phyloP scores from a whole-genome alignment of 176 grass and related monocot species.

The Canna indica region DNA sequence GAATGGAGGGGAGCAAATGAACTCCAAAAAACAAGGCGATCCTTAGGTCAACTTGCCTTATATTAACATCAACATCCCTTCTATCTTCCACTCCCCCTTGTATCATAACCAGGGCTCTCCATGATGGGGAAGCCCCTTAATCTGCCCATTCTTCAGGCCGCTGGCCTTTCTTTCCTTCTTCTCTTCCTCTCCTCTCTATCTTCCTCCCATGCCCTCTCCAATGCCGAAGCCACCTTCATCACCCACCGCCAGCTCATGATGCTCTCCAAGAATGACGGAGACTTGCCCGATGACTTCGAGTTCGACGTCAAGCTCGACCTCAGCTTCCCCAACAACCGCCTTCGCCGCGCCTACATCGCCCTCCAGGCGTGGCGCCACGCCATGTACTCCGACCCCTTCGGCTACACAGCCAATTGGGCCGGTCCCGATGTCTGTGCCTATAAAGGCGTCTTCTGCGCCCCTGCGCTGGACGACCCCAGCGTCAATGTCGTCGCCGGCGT shows the following conservation, averaged over 20 bases:
- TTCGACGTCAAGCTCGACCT: neutral
- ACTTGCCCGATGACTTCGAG: neutral
- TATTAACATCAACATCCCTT: too few species aligned
- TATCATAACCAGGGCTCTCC: neutral
- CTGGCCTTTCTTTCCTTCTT: neutral
- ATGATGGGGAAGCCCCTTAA: neutral
- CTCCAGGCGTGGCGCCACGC: neutral
- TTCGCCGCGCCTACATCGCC: neutral
- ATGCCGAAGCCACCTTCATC: neutral
- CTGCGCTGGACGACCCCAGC: neutral
- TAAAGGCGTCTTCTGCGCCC: neutral
- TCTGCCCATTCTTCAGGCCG: neutral
- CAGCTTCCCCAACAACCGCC: neutral
- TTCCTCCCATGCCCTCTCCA: neutral
- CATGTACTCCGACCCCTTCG: constrained; percentile 5
- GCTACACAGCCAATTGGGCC: neutral
- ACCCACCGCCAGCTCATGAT: neutral
- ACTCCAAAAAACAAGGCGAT: neutral
- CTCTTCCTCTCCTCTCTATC: neutral
- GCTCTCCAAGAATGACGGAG: neutral
- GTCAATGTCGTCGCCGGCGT: constrained; percentile 49
- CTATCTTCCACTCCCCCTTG: neutral
- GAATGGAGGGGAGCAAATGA: too few species aligned
- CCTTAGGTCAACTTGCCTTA: neutral
- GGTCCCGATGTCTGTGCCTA: neutral